Conservation (phyloP, 257 asterid genomes). For the Osmanthus fragrans region DNA sequence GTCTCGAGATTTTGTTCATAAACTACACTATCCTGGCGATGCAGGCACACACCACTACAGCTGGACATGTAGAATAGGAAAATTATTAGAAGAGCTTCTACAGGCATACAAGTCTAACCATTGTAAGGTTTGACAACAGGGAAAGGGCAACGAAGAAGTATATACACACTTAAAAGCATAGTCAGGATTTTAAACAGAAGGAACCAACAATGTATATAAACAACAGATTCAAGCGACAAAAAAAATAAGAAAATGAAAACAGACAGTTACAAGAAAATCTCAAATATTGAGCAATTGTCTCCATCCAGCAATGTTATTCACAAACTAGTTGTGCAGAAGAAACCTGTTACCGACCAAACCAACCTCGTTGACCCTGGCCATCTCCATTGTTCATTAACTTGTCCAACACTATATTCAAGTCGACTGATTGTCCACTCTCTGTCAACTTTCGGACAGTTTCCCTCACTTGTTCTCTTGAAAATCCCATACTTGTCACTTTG, state of each 20-base stretch:
- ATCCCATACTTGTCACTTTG: constrained; percentile 90
- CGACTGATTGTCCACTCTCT: constrained; percentile 91
- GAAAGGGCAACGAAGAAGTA: not conserved
- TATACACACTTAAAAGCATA: not conserved
- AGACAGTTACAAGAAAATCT: constrained; percentile 21
- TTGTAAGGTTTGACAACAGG: not conserved
- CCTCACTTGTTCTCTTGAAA: constrained; percentile 83
- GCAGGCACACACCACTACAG: not conserved
- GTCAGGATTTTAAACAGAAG: not conserved
- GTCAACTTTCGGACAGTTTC: constrained; percentile 82
- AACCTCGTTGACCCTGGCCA: constrained; percentile 63
- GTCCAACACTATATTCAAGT: constrained; percentile 86
- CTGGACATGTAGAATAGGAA: not conserved
- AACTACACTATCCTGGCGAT: too few relatives aligned
- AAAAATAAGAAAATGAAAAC: constrained; percentile 14
- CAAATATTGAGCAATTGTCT: constrained; percentile 13
- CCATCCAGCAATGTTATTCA: constrained; percentile 22
- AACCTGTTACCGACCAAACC: constrained; percentile 64
- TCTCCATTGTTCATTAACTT: constrained; percentile 92
- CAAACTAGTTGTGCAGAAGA: constrained; percentile 12
- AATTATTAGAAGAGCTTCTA: not conserved
- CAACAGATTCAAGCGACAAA: constrained; percentile 11
- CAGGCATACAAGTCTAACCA: not conserved
- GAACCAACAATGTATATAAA: not conserved
- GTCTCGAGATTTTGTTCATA: too few relatives aligned